These are phyloP conservation scores for Solanum medicagineum DNA, from an alignment of 257 asterid genomes.

Conservation along the genomic window DNA sequence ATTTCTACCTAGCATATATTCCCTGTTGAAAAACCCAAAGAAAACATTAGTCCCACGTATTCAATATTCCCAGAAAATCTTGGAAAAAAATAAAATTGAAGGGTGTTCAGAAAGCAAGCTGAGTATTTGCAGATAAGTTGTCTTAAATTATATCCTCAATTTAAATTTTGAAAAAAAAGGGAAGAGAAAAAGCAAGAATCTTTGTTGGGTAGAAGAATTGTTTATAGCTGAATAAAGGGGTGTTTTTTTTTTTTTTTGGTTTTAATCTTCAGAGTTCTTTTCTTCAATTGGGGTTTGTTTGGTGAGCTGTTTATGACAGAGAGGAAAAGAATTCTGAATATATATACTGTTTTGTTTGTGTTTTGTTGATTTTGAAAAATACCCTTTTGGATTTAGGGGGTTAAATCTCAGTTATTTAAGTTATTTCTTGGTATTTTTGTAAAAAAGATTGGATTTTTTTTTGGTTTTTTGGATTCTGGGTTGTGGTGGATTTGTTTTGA, in stretches of 20 bases:
- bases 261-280: constrained; percentile 9
- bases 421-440: background rate
- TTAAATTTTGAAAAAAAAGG: background rate
- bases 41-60: background rate
- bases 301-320: constrained; percentile 1
- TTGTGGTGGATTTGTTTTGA: background rate
- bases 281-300: constrained; percentile 10
- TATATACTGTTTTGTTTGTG: background rate
- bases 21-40: background rate
- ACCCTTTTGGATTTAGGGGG: constrained; percentile 5
- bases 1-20: constrained; percentile 17
- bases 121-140: constrained; percentile 28
- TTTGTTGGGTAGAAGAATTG: background rate
- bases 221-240: constrained; percentile 24
- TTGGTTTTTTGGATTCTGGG: background rate
- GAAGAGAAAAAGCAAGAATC: constrained; percentile 1
- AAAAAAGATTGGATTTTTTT: background rate
- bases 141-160: constrained; percentile 6
- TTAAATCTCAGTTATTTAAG: background rate
- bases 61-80: constrained; percentile 16
- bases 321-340: background rate
- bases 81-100: constrained; percentile 9
- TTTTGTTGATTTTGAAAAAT: background rate
- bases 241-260: background rate
- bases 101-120: constrained; percentile 33